A percentile compares a stretch with the other conserved stretches of the same genome.
These are phyloP conservation scores for Paralagenidium karlingii DNA, from an alignment of 352 stramenopile species.

Conservation along the genomic window DNA sequence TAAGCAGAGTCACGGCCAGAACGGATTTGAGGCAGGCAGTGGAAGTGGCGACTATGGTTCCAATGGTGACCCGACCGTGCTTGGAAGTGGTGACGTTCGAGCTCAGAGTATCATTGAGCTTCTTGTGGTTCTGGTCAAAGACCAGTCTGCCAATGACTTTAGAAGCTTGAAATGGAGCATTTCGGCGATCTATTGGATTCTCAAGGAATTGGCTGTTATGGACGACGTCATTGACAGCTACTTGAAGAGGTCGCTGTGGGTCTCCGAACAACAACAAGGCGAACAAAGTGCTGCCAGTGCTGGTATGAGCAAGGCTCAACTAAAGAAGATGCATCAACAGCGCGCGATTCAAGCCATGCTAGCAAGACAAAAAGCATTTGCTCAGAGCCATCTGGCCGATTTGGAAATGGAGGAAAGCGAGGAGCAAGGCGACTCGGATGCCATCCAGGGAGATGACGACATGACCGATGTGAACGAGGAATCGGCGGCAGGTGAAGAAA, in stretches of 20 bases:
- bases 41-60: too few relatives aligned
- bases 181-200: conserved; percentile 69
- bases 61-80: too few relatives aligned
- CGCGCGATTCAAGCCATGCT: conserved; percentile 77
- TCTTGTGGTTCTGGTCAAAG: conserved; percentile 39
- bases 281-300: not conserved
- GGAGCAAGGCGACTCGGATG: conserved; percentile 24
- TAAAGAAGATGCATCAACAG: conserved; percentile 72
- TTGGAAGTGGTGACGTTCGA: conserved; percentile 50
- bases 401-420: conserved; percentile 54
- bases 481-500: conserved; percentile 5
- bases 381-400: conserved; percentile 44
- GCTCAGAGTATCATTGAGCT: conserved; percentile 49
- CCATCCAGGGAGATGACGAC: conserved; percentile 7
- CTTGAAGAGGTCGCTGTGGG: conserved; percentile 7
- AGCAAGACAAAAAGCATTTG: conserved; percentile 63
- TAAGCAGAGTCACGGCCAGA: too few relatives aligned
- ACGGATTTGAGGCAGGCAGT: too few relatives aligned
- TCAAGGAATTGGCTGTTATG: conserved; percentile 43
- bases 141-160: conserved; percentile 66
- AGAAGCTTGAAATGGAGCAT: conserved; percentile 69
- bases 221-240: conserved; percentile 35
- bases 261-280: not conserved
- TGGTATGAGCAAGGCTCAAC: conserved; percentile 48
- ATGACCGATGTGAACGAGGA: conserved; percentile 8